Base-by-base conservation (phyloP, 164 flowering plant species). In the Tinospora cordifolia region DNA sequence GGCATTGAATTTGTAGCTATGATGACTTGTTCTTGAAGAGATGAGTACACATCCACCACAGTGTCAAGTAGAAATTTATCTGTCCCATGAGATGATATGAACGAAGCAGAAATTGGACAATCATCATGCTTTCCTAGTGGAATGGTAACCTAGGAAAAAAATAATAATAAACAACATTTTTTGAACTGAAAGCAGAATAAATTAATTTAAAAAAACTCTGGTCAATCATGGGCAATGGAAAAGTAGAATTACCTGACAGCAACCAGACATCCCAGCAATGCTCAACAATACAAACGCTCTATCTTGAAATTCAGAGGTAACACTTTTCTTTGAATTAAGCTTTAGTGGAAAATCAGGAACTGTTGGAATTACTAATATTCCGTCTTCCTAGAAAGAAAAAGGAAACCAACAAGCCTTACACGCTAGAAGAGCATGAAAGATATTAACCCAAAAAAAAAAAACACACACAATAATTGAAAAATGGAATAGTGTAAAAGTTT, bases 31-130 rank as follows among this genome's bases (percentile, higher is more conserved):
- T 88, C 90, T 81, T 85, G 90, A 73, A 94, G 88, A 73, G 90
- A 80, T 6, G 90, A 74, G 72, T 86, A 83, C 80, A 88, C 79
- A 76, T 93, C 97, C 86, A 92, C 80, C 10, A 90, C 82, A 1
- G 92, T 88, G 79, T 92, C 96, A 49, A 94, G 93, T 49, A 94
- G 96, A 82, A 89, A 92, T 67, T 87, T 90, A 80, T 94, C 98
- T 15, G 74, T 87, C 62, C 97, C 97, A 82, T 94, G 88, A 19
- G 83, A 84, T 58, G 97, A 81, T 73, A 92, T 78, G 76, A 94
- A 88, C 70, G 98, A 94, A 75, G 90, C 84, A 26, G 96, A 81
- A 71, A 87, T 74, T 8, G 93, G 96, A 74, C 39, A 80, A 41
- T 68, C 87, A 67, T 89, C 84, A 76, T 94, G 89, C 77, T 79